Evolutionary conservation across 2,329 filamentous ascomycete genomes (phyloP).

Genomic region (Neonectria hederae): DNA sequence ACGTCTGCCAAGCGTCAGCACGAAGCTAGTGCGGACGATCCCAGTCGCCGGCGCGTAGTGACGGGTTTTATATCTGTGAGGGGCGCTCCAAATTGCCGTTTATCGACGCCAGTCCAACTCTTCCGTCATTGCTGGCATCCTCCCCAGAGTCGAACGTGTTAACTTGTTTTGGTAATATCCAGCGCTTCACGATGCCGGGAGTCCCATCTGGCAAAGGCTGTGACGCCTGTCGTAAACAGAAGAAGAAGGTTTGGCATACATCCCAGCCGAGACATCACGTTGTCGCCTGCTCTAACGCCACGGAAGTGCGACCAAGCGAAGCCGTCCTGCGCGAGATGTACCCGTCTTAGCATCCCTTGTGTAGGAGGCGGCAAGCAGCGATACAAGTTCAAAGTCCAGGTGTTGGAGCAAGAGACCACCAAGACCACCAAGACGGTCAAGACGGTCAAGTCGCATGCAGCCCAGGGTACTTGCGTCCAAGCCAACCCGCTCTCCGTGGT

Average conservation of each 20-base stretch:
- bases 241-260: constrained; percentile 58
- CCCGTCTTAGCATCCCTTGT: constrained; percentile 55
- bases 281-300: background rate
- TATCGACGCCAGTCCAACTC: constrained; percentile 3
- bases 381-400: constrained; percentile 59
- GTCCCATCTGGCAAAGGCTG: constrained; percentile 61
- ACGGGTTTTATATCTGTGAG: constrained; percentile 12
- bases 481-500: constrained; percentile 2
- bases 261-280: background rate
- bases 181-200: constrained; percentile 56
- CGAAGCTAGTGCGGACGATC: constrained; percentile 1
- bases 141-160: constrained; percentile 15
- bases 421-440: constrained; percentile 6
- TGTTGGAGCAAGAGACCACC: constrained; percentile 15
- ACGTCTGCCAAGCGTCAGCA: constrained; percentile 13
- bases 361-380: constrained; percentile 57
- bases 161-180: constrained; percentile 34
- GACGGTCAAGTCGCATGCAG: background rate
- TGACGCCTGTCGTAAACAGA: constrained; percentile 60
- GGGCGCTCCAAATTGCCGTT: constrained; percentile 8
- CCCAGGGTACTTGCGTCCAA: background rate
- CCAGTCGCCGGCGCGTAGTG: background rate
- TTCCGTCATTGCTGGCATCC: background rate
- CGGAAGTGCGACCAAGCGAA: constrained; percentile 57
- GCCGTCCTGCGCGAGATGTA: constrained; percentile 57